Percentiles rank a stretch among this genome's conserved stretches.
phyloP scores from a whole-genome alignment of 768 basidiomycete genomes.

The Guyanaporus albipodus region DNA sequence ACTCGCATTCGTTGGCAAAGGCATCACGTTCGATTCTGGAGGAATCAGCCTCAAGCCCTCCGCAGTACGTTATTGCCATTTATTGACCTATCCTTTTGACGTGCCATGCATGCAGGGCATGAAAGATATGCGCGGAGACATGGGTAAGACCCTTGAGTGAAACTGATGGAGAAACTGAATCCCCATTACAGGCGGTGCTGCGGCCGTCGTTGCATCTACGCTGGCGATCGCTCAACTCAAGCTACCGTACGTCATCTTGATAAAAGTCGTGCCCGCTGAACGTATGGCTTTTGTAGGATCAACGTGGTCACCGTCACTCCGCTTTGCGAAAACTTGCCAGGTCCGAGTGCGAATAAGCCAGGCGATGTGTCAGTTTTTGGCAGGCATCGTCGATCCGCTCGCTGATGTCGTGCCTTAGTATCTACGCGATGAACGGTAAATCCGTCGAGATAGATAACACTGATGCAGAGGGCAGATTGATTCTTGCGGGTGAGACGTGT shows the following conservation, averaged over 20 bases:
- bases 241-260: slow-evolving; percentile 57
- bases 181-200: slow-evolving; percentile 65
- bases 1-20: slow-evolving; percentile 79
- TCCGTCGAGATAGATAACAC: slow-evolving; percentile 86
- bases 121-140: slow-evolving; percentile 85
- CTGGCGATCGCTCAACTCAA: slow-evolving; percentile 77
- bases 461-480: slow-evolving; percentile 76
- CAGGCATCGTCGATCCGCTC: not conserved
- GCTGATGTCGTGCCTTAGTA: slow-evolving; percentile 32
- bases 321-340: slow-evolving; percentile 84
- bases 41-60: slow-evolving; percentile 84
- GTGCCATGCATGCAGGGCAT: slow-evolving; percentile 48
- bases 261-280: not conserved
- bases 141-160: slow-evolving; percentile 50
- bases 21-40: slow-evolving; percentile 87
- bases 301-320: slow-evolving; percentile 73
- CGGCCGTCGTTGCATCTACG: slow-evolving; percentile 67
- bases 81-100: not conserved
- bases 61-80: slow-evolving; percentile 40
- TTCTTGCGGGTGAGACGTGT: slow-evolving; percentile 56
- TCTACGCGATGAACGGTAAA: slow-evolving; percentile 88
- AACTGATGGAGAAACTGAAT: not conserved
- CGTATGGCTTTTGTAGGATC: slow-evolving; percentile 41
- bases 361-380: slow-evolving; percentile 66
- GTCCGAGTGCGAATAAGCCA: slow-evolving; percentile 62